Percentiles rank a stretch among this genome's conserved stretches.
Evolutionary conservation across 371 early-diverging fungal genomes (phyloP).

Genomic region (Blakeslea trispora): DNA sequence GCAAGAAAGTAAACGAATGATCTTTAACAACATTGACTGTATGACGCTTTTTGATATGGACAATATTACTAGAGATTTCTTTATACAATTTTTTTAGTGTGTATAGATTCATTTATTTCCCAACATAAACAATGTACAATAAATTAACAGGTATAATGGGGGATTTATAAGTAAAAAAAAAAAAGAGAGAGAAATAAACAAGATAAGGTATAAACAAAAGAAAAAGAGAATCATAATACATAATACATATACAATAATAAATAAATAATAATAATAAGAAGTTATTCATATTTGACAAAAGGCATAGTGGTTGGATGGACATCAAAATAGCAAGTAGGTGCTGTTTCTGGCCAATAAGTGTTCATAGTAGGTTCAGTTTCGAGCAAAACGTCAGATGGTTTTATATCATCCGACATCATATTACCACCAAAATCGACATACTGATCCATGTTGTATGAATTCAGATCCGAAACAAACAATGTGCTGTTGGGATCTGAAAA

Average conservation of each 20-base stretch:
- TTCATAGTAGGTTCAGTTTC: conserved; percentile 14
- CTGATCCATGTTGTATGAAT: conserved; percentile 16
- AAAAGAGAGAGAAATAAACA: neutral
- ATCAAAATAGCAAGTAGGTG: conserved; percentile 5
- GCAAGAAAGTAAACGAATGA: too few relatives aligned
- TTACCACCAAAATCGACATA: conserved; percentile 15
- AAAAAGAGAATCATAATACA: too few relatives aligned
- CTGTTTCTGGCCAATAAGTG: conserved; percentile 12
- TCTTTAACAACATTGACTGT: too few relatives aligned
- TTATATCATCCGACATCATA: conserved; percentile 4
- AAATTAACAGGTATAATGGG: neutral
- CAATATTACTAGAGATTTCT: too few relatives aligned
- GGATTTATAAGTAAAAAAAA: neutral
- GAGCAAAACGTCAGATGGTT: conserved; percentile 7
- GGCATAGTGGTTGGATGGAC: conserved; percentile 3
- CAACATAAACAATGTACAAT: neutral
- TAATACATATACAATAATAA: neutral
- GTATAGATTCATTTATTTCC: too few relatives aligned
- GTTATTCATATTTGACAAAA: conserved; percentile 2
- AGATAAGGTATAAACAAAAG: neutral
- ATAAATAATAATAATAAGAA: neutral
- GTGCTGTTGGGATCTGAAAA: conserved; percentile 17
- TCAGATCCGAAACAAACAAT: conserved; percentile 13
- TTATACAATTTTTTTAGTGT: too few relatives aligned
- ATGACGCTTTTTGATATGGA: too few relatives aligned